Evolutionary conservation across 1,139 yeast species (phyloP).

Genomic region (Spathaspora sp.): DNA sequence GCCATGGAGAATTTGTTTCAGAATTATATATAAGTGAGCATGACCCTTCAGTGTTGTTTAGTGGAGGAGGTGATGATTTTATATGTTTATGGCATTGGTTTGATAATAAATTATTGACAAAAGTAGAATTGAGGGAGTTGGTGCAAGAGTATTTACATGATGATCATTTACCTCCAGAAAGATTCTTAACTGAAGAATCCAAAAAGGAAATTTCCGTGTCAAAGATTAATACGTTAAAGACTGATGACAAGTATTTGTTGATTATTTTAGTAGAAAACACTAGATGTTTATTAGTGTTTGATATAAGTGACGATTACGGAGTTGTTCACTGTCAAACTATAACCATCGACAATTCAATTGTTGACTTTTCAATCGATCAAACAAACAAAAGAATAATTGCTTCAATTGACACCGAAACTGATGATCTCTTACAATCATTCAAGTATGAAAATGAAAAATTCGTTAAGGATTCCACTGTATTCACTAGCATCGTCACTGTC

Average conservation of each 20-base stretch:
- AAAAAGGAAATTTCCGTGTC: constrained; percentile 56
- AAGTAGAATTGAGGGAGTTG: constrained; percentile 49
- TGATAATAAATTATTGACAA: constrained; percentile 43
- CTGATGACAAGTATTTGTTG: constrained; percentile 25
- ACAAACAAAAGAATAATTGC: constrained; percentile 33
- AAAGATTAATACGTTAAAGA: constrained; percentile 35
- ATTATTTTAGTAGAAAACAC: constrained; percentile 57
- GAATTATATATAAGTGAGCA: constrained; percentile 53
- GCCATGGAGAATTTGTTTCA: constrained; percentile 82
- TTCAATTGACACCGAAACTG: constrained; percentile 45
- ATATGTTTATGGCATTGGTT: constrained; percentile 82
- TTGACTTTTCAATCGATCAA: constrained; percentile 24
- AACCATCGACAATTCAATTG: constrained; percentile 21
- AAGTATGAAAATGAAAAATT: constrained; percentile 16
- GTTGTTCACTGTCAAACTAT: constrained; percentile 29
- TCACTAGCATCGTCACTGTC: constrained; percentile 19
- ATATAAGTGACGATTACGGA: constrained; percentile 23
- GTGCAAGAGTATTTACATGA: constrained; percentile 52
- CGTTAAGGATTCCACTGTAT: constrained; percentile 3
- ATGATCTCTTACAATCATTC: constrained; percentile 29
- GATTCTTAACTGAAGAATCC: constrained; percentile 58
- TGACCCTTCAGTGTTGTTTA: constrained; percentile 49
- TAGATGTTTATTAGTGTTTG: constrained; percentile 47
- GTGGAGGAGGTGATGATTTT: constrained; percentile 90
- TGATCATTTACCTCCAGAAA: constrained; percentile 63